Evolutionary conservation across 352 stramenopile species (phyloP).

Genomic region (Plasmopara halstedii): DNA sequence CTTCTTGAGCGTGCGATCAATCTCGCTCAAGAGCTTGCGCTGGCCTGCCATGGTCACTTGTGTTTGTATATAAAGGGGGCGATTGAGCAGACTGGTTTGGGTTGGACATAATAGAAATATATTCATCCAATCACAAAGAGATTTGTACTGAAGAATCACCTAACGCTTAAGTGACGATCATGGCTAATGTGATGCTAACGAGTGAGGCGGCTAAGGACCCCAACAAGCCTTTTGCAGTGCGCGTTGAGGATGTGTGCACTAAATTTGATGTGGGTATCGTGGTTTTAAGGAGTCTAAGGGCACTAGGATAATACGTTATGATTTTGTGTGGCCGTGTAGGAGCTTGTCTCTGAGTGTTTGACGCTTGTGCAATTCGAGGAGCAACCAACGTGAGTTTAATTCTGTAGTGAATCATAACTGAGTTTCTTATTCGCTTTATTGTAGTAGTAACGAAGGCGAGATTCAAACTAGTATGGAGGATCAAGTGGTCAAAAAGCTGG

Average conservation of each 20-base stretch:
- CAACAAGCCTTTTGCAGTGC: constrained; percentile 83
- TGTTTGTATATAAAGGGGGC: not conserved
- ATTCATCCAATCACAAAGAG: constrained; percentile 5
- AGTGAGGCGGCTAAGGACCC: constrained; percentile 84
- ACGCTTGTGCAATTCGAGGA: constrained; percentile 72
- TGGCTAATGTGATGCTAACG: constrained; percentile 86
- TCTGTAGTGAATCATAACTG: no score
- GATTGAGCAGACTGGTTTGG: not conserved
- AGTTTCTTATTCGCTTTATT: not conserved
- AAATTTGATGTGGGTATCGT: constrained; percentile 63
- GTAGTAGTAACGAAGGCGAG: constrained; percentile 23
- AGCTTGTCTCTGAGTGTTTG: constrained; percentile 68
- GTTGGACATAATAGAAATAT: constrained; percentile 8
- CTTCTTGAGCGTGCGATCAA: constrained; percentile 99
- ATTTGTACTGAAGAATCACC: no score
- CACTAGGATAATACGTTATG: constrained; percentile 2
- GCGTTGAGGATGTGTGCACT: constrained; percentile 75
- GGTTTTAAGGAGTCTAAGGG: not conserved
- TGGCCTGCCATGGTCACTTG: constrained; percentile 70
- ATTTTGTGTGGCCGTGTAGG: constrained; percentile 21
- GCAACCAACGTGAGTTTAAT: constrained; percentile 47
- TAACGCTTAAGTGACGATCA: constrained; percentile 13
- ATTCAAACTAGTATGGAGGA: constrained; percentile 42
- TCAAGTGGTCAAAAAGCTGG: constrained; percentile 79
- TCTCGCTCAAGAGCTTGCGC: constrained; percentile 90